phyloP scores from a whole-genome alignment of 805 yeast genomes.

The Yarrowia sp. region DNA sequence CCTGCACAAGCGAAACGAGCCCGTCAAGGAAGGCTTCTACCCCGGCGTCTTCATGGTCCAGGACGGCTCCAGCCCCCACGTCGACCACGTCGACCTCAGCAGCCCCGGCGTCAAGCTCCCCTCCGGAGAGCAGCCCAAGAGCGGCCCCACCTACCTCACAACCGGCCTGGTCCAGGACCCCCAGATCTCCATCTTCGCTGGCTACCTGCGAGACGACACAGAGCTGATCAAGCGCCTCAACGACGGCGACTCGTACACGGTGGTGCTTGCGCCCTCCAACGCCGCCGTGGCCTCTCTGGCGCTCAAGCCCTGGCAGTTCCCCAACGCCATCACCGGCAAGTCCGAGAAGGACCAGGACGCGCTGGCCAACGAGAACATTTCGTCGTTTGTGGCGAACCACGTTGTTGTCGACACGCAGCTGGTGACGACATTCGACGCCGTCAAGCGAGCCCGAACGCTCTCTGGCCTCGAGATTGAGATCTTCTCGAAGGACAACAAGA shows the following conservation, averaged over 20 bases:
- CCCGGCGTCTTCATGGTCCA: slow-evolving; percentile 14
- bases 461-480: slow-evolving; percentile 27
- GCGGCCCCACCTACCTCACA: slow-evolving; percentile 38
- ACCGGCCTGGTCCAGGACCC: slow-evolving; percentile 43
- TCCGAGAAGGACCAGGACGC: slow-evolving; percentile 49
- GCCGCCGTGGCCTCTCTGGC: slow-evolving; percentile 51
- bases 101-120: slow-evolving; percentile 9
- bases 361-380: slow-evolving; percentile 51
- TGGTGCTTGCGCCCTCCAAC: slow-evolving; percentile 73
- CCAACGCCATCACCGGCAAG: slow-evolving; percentile 46
- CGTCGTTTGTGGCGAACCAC: slow-evolving; percentile 62
- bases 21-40: slow-evolving; percentile 6
- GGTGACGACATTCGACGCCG: neutral
- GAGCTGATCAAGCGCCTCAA: slow-evolving; percentile 51
- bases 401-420: slow-evolving; percentile 38
- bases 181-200: slow-evolving; percentile 60
- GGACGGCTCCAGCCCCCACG: slow-evolving; percentile 3
- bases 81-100: slow-evolving; percentile 24
- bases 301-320: slow-evolving; percentile 82
- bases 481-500: slow-evolving; percentile 7
- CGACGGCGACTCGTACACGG: slow-evolving; percentile 42
- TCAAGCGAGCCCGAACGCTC: slow-evolving; percentile 35
- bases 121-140: slow-evolving; percentile 37
- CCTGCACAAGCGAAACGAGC: slow-evolving; percentile 1
- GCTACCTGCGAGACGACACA: slow-evolving; percentile 65